Evolutionary conservation across 192 early-diverging fungal genomes (phyloP).

Genomic region (Backusella westeae): DNA sequence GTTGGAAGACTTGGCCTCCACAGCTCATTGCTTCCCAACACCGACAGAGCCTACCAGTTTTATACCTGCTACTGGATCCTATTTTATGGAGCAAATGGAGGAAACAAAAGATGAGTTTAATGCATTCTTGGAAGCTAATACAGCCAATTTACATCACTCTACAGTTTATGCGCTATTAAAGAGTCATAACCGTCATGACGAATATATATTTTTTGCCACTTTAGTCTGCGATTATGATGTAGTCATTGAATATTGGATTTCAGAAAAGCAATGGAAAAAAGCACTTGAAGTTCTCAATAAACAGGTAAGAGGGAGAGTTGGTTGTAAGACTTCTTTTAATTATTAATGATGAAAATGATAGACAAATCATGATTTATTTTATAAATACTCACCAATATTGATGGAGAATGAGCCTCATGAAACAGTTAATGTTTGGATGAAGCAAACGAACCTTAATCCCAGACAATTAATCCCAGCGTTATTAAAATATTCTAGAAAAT

Average conservation of each 20-base stretch:
- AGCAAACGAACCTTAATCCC: conserved; percentile 78
- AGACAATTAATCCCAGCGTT: conserved; percentile 86
- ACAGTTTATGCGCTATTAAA: conserved; percentile 81
- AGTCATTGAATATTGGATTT: conserved; percentile 83
- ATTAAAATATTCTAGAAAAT: conserved; percentile 65
- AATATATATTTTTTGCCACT: conserved; percentile 80
- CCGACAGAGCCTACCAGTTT: conserved; percentile 19
- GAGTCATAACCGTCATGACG: conserved; percentile 84
- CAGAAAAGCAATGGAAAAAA: conserved; percentile 68
- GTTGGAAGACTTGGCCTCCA: conserved; percentile 51
- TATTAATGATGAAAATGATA: conserved; percentile 18
- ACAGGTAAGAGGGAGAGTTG: conserved; percentile 49
- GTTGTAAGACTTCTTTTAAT: background rate
- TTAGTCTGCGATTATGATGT: conserved; percentile 83
- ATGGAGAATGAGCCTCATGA: conserved; percentile 85
- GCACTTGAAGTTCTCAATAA: conserved; percentile 78
- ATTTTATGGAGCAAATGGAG: conserved; percentile 57
- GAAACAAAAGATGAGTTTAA: conserved; percentile 69
- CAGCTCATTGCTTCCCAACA: conserved; percentile 13
- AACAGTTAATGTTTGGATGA: conserved; percentile 85
- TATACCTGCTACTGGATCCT: conserved; percentile 33
- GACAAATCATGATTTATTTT: conserved; percentile 77
- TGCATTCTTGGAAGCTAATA: conserved; percentile 67
- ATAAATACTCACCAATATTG: conserved; percentile 83
- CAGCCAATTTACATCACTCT: conserved; percentile 56